These are phyloP conservation scores for Dioscorea cayenensis DNA, from an alignment of 116 monocot species.

Conservation along the genomic window DNA sequence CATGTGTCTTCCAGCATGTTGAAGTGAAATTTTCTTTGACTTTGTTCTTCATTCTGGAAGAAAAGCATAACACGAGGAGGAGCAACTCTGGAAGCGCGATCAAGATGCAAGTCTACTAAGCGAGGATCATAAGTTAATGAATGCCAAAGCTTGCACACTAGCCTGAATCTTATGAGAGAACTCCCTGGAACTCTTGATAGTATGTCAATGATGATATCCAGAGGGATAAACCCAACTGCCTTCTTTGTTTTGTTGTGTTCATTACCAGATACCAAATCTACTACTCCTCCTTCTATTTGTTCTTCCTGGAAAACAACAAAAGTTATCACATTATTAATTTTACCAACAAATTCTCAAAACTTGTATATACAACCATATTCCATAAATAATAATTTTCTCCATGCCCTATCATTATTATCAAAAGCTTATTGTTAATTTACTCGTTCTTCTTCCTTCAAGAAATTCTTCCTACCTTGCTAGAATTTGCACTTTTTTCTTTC, in stretches of 20 bases:
- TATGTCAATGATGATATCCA: constrained; percentile 6
- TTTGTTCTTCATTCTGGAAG: background rate
- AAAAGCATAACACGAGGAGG: constrained; percentile 5
- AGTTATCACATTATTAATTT: no score
- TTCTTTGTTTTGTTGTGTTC: background rate
- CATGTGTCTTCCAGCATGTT: constrained; percentile 3
- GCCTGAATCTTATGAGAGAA: constrained; percentile 7
- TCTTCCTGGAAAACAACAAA: background rate
- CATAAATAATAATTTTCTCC: no score
- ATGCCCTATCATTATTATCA: no score
- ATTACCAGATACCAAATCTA: background rate
- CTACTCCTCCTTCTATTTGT: background rate
- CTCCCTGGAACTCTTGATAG: constrained; percentile 11
- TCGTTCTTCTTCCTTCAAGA: no score
- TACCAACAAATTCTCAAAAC: no score
- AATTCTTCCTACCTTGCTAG: no score
- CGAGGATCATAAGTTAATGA: constrained; percentile 8
- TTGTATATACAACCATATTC: no score
- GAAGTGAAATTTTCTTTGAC: background rate
- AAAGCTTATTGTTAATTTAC: no score
- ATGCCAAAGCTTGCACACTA: constrained; percentile 11
- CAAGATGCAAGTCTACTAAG: constrained; percentile 7
- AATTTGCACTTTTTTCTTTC: no score
- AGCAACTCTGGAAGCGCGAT: background rate
- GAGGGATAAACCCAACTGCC: background rate